These are phyloP conservation scores for Trichoderma virens DNA, from an alignment of 495 filamentous ascomycete species.

Conservation along the genomic window DNA sequence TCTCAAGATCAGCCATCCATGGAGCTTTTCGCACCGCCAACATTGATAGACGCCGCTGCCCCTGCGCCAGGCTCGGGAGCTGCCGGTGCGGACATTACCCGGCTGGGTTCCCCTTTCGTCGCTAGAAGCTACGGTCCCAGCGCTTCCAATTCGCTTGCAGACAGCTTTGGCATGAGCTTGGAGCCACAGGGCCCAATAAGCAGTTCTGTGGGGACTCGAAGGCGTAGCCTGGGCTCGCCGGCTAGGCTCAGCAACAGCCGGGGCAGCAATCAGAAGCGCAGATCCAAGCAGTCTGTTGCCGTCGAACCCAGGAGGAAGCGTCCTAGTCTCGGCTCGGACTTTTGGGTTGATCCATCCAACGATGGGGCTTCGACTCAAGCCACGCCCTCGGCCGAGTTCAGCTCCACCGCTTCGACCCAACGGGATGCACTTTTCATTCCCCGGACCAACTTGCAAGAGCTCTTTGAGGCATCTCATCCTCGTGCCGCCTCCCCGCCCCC, in stretches of 20 bases:
- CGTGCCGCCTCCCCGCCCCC: not conserved
- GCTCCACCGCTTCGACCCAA: constrained; percentile 19
- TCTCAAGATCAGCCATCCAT: constrained; percentile 23
- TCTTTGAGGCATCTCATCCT: constrained; percentile 4
- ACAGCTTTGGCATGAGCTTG: constrained; percentile 27
- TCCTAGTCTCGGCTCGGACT: constrained; percentile 32
- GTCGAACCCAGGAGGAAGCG: constrained; percentile 26
- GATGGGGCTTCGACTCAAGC: constrained; percentile 15
- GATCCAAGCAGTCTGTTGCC: constrained; percentile 24
- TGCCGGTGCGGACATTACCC: constrained; percentile 24
- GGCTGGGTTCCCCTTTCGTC: constrained; percentile 55
- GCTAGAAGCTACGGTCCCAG: constrained; percentile 46
- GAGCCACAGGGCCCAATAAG: constrained; percentile 28
- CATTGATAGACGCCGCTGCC: constrained; percentile 10
- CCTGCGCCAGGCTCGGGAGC: constrained; percentile 1
- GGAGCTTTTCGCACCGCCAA: constrained; percentile 4
- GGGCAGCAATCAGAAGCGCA: constrained; percentile 38
- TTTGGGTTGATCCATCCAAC: constrained; percentile 17
- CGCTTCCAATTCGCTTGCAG: constrained; percentile 36
- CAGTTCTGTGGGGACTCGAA: constrained; percentile 34
- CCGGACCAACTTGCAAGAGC: constrained; percentile 13
- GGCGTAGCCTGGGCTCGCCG: constrained; percentile 34
- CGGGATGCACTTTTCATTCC: constrained; percentile 27
- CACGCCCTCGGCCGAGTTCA: constrained; percentile 16
- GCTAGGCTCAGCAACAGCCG: constrained; percentile 35